A percentile compares a stretch with the other conserved stretches of the same genome.
Evolutionary conservation across 495 filamentous ascomycete species (phyloP).

Genomic region (Aspergillus saccharolyticus): DNA sequence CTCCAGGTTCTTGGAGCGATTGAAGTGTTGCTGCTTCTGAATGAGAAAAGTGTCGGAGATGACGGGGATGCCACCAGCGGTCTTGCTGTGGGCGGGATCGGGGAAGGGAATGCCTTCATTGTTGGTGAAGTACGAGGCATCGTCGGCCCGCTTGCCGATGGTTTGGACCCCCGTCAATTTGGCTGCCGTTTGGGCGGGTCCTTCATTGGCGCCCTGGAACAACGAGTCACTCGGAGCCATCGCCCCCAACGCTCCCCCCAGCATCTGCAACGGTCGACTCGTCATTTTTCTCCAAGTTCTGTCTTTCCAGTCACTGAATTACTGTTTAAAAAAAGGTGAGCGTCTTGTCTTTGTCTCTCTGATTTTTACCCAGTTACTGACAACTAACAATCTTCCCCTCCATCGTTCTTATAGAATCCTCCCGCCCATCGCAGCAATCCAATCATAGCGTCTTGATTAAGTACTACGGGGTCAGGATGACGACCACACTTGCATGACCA

Average conservation of each 20-base stretch:
- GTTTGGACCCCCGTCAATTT: slow-evolving; percentile 46
- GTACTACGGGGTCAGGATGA: not conserved
- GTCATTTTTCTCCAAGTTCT: not conserved
- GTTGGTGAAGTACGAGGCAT: slow-evolving; percentile 53
- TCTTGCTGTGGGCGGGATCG: slow-evolving; percentile 54
- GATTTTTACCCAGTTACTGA: not conserved
- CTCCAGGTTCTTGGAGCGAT: slow-evolving; percentile 49
- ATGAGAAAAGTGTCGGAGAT: slow-evolving; percentile 50
- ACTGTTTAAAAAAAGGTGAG: no score
- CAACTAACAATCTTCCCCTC: not conserved
- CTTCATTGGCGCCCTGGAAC: slow-evolving; percentile 47
- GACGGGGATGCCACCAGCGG: slow-evolving; percentile 50
- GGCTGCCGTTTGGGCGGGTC: slow-evolving; percentile 50
- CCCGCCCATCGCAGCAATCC: not conserved
- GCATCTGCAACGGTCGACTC: not conserved
- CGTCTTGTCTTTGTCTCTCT: no score
- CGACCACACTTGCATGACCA: not conserved
- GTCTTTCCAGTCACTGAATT: no score
- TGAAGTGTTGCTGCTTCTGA: slow-evolving; percentile 54
- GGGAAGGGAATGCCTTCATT: slow-evolving; percentile 55
- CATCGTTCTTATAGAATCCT: not conserved
- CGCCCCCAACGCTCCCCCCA: not conserved
- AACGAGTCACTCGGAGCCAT: slow-evolving; percentile 11
- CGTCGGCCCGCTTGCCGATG: slow-evolving; percentile 45
- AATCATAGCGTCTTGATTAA: not conserved